phyloP scores from a whole-genome alignment of 495 filamentous ascomycete species.

The Penicillium roqueforti region DNA sequence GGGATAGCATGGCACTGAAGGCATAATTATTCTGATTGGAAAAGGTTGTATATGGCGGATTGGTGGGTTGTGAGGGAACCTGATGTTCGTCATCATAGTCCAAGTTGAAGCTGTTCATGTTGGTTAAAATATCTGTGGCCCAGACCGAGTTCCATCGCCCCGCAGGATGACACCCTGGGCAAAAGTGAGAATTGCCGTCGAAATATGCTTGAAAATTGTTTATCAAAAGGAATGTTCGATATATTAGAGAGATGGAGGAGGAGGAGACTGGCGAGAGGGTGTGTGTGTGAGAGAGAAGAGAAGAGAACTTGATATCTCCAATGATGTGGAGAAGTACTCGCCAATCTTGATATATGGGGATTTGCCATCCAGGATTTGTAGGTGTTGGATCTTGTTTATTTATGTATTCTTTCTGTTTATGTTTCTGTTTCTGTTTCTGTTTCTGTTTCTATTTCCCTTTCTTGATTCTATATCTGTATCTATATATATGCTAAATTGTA shows the following conservation, averaged over 20 bases:
- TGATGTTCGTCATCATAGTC: conserved; percentile 11
- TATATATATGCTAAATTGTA: not conserved
- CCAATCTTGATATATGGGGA: too few species aligned
- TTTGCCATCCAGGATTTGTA: too few species aligned
- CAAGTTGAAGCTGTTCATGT: conserved; percentile 12
- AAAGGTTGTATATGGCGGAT: conserved; percentile 20
- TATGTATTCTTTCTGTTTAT: too few species aligned
- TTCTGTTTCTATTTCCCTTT: not conserved
- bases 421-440: too few species aligned
- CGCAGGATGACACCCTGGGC: not conserved
- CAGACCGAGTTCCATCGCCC: not conserved
- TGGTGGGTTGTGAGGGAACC: conserved; percentile 5
- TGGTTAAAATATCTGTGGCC: not conserved
- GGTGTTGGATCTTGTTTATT: too few species aligned
- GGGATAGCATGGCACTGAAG: conserved; percentile 23
- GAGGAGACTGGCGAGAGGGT: not conserved
- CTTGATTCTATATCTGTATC: not conserved
- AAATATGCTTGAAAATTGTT: not conserved
- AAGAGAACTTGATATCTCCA: not conserved
- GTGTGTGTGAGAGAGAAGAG: not conserved
- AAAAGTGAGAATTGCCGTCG: not conserved
- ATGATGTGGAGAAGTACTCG: not conserved
- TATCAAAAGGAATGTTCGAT: not conserved
- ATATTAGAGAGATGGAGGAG: not conserved
- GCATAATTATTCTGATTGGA: conserved; percentile 14